Evolutionary conservation across 306 rosid species (phyloP).

Genomic region (Lathyrus oleraceus): DNA sequence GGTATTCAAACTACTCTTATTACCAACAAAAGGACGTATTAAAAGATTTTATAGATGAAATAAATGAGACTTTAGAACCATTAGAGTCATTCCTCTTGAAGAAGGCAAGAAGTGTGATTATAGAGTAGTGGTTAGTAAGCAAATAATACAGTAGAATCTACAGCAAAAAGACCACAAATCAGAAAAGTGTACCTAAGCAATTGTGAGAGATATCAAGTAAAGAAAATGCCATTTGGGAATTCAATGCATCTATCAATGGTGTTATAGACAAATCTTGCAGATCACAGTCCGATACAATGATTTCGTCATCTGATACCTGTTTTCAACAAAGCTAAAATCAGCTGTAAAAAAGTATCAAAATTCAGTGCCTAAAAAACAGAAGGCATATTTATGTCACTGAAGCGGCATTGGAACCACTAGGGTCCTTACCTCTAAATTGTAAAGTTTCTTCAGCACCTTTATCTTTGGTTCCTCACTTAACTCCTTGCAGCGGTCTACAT

Average conservation of each 20-base stretch:
- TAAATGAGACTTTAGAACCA: conserved; percentile 23
- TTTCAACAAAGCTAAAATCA: conserved; percentile 34
- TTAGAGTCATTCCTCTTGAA: neutral
- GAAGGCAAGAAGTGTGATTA: conserved; percentile 31
- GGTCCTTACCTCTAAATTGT: conserved; percentile 74
- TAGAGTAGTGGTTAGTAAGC: conserved; percentile 7
- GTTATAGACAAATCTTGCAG: conserved; percentile 86
- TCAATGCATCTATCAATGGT: conserved; percentile 78
- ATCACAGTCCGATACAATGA: conserved; percentile 76
- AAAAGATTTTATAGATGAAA: conserved; percentile 12
- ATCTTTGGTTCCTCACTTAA: conserved; percentile 67
- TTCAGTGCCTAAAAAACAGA: conserved; percentile 23
- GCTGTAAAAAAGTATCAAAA: neutral
- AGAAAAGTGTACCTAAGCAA: conserved; percentile 59
- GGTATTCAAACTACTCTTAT: conserved; percentile 4
- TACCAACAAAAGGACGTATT: conserved; percentile 18
- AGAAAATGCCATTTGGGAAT: conserved; percentile 66
- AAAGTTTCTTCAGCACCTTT: conserved; percentile 79
- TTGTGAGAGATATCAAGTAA: conserved; percentile 94
- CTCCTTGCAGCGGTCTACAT: conserved; percentile 71
- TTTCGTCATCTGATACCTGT: conserved; percentile 89
- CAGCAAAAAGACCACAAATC: conserved; percentile 22
- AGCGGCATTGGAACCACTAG: conserved; percentile 14
- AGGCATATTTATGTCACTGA: neutral
- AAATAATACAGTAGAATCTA: conserved; percentile 7